These are phyloP conservation scores for Nakaseomyces nivariensis DNA, from an alignment of 1,139 yeast species.

Conservation along the genomic window DNA sequence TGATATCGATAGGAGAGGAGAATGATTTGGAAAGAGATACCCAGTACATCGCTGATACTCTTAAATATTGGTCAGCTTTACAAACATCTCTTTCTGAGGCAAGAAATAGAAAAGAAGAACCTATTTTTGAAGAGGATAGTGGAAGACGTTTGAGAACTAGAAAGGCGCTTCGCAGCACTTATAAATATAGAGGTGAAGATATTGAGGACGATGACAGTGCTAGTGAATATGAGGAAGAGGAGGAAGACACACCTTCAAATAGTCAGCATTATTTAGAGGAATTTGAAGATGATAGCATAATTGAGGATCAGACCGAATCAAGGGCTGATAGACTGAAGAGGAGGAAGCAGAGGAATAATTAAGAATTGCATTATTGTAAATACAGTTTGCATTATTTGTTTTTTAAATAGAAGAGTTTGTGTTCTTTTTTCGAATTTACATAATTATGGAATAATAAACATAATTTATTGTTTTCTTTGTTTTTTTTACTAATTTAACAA, in stretches of 20 bases:
- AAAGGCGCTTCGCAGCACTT: slow-evolving; percentile 12
- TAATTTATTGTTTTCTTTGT: no score
- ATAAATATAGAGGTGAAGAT: slow-evolving; percentile 6
- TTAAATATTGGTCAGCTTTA: not conserved
- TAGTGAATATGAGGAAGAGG: slow-evolving; percentile 8
- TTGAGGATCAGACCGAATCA: not conserved
- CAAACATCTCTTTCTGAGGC: not conserved
- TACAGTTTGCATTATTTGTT: not conserved
- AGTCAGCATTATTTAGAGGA: slow-evolving; percentile 5
- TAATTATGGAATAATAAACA: not conserved
- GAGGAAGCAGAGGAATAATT: slow-evolving; percentile 1
- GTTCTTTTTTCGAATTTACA: not conserved
- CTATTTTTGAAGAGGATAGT: not conserved
- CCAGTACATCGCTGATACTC: not conserved
- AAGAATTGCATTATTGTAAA: not conserved
- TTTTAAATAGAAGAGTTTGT: not conserved
- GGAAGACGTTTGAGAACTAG: slow-evolving; percentile 6
- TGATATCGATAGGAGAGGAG: not conserved
- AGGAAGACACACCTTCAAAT: not conserved
- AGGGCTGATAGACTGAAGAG: slow-evolving; percentile 3
- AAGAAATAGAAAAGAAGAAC: not conserved
- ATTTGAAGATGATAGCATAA: not conserved
- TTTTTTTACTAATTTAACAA: no score
- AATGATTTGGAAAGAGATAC: not conserved
- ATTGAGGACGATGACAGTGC: slow-evolving; percentile 9